Evolutionary conservation across 768 basidiomycete genomes (phyloP).

Genomic region (Lentinula guzmanii): DNA sequence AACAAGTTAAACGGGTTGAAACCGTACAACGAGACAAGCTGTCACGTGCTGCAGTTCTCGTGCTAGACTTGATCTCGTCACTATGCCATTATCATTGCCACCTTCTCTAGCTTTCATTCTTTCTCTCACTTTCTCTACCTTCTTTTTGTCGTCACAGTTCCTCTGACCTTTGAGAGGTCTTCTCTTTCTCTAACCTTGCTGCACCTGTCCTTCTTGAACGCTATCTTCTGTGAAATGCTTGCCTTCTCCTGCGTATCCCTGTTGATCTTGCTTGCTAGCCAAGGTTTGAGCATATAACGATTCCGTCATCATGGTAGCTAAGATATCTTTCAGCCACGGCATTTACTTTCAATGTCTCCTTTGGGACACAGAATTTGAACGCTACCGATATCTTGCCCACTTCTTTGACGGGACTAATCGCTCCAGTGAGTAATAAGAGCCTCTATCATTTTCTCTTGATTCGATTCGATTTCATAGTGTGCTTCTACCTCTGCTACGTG

Average conservation of each 20-base stretch:
- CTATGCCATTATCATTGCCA: background rate
- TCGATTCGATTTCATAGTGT: slow-evolving; percentile 24
- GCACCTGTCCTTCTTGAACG: slow-evolving; percentile 21
- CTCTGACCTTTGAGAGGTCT: slow-evolving; percentile 18
- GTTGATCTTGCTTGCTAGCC: slow-evolving; percentile 44
- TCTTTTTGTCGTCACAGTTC: slow-evolving; percentile 11
- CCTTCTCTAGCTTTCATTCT: slow-evolving; percentile 10
- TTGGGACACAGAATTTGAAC: slow-evolving; percentile 31
- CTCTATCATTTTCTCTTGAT: background rate
- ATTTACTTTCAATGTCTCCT: slow-evolving; percentile 43
- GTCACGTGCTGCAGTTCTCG: background rate
- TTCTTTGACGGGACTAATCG: slow-evolving; percentile 14
- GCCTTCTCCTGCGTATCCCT: slow-evolving; percentile 22
- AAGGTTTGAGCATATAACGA: slow-evolving; percentile 32
- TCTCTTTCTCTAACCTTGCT: slow-evolving; percentile 12
- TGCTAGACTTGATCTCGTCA: background rate
- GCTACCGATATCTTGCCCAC: slow-evolving; percentile 41
- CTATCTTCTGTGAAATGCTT: slow-evolving; percentile 19
- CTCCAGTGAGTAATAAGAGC: slow-evolving; percentile 4
- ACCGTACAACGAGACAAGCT: background rate
- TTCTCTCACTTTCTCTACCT: background rate
- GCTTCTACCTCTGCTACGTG: background rate
- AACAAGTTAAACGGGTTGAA: background rate
- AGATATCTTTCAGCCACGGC: slow-evolving; percentile 15
- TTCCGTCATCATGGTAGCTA: background rate